Base-by-base conservation (phyloP, 495 filamentous ascomycete species). In the Melanomma pulvis-pyrius region DNA sequence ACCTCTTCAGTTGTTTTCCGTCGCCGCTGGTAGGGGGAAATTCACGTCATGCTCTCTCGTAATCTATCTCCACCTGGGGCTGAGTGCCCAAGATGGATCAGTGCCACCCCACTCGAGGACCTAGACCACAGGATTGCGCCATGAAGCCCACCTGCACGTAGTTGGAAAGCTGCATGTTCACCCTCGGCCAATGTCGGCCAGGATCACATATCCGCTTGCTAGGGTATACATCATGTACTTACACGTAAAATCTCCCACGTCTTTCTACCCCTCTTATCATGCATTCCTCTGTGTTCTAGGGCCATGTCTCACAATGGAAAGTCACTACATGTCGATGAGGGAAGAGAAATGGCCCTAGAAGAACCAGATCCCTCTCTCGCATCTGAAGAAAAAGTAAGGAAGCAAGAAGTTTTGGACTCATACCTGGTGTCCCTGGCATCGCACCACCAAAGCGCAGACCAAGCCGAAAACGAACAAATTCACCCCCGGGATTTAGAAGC, bases 221-320 rank as follows among this genome's bases (percentile, higher is more conserved):
- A 17, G 39, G 39, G 39, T 44, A 44, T 44, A 17, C 39, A 44
- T 44, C 2, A 44, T 44, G 17, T 17, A 44, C 39, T 44, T 44
- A 44, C 2, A 25, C 19, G n/a, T 24, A 7, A 9, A 6, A 9
- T 24, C 24, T 29, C 15, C 26, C 48, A 22, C 5, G 21, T 24
- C 22, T 51, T 51, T 24, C 48, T 9, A 6, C 26, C 11, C 15
- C 44, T 48, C 17, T n/a, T 51, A 24, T 51, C 48, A 51, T 51
- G 25, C 21, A 19, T 19, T 29, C 17, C 6, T 48, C 21, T n/a
- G 15, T 11, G 15, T 54, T 29, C 3, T 29, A 24, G 51, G 25
- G 48, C 17, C 28, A 54, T 54, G 51, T 54, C 51, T 26, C 22
- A 17, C 29, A 30, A 32, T 54, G 51, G 26, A 24, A 51, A 51